These are phyloP conservation scores for Labyrinthula sp. DNA, from an alignment of 352 stramenopile species.

Conservation along the genomic window DNA sequence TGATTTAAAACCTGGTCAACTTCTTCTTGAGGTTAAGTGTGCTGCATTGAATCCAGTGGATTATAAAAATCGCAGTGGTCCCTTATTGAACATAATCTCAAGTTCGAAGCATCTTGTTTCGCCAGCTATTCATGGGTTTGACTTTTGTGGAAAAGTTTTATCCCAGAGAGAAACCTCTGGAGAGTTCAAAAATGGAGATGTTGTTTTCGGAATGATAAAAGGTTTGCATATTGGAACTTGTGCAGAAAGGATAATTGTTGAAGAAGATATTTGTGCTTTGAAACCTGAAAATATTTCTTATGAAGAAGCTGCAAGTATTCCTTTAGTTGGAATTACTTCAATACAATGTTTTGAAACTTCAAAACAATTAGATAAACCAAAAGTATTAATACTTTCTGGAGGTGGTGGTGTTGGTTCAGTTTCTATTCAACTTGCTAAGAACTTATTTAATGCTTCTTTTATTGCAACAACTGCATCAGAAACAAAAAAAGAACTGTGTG, in stretches of 20 bases:
- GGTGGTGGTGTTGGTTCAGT: constrained; percentile 35
- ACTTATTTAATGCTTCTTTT: constrained; percentile 21
- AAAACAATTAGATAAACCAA: constrained; percentile 1
- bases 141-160: constrained; percentile 28
- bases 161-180: too few relatives aligned
- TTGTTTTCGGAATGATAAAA: constrained; percentile 32
- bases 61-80: too few relatives aligned
- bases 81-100: too few relatives aligned
- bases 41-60: too few relatives aligned
- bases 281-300: not conserved
- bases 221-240: constrained; percentile 18
- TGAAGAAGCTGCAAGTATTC: constrained; percentile 11
- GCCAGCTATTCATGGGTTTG: constrained; percentile 29
- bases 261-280: not conserved
- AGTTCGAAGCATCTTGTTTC: too few relatives aligned
- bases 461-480: constrained; percentile 35
- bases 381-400: constrained; percentile 35
- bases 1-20: too few relatives aligned
- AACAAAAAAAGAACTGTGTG: constrained; percentile 32
- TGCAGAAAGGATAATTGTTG: constrained; percentile 25
- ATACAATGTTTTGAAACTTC: constrained; percentile 29
- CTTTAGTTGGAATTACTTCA: constrained; percentile 30
- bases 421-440: constrained; percentile 38
- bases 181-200: constrained; percentile 10
- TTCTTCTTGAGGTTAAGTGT: too few relatives aligned